Base-by-base conservation (phyloP, 2,329 filamentous ascomycete species). In the Tetracladium maxilliforme region DNA sequence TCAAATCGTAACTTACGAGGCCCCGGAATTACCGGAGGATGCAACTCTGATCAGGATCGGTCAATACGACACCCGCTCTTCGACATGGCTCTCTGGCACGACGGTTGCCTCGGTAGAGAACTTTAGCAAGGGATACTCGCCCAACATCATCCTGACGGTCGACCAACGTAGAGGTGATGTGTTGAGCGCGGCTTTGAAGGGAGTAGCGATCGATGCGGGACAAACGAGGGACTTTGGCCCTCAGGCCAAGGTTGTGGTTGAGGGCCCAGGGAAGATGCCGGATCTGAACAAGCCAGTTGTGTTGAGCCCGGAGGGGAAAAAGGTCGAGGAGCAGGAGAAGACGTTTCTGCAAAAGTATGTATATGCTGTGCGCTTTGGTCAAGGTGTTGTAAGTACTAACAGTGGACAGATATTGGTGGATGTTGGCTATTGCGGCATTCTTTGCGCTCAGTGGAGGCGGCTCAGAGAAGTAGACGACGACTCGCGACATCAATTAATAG, bases 341-440 rank as follows among this genome's bases (percentile, higher is more conserved):
- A 59, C 64, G 3, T 58, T 78, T 33, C 43, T 78, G 29, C 71
- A 77, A 48, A 77, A 73, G 71, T 76, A 56, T 39, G 63, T 57
- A 22, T 9, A 13, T 16, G 10, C 13, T 9, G 18, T 16, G 7
- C 14, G 14, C 8, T 22, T 21, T 15, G 6, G n/a, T 22, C n/a
- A 16, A 10, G 8, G 7, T 10, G 9, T n/a, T n/a, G n/a, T n/a
- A n/a, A n/a, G n/a, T 16, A 14, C n/a, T 20, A 16, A 14, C 19
- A 23, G 20, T 7, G 21, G 16, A 23, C 22, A 26, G 27, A 16
- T 21, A 24, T 21, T 30, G 22, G 23, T 23, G 23, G 23, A 22
- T 26, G n/a, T n/a, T n/a, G n/a, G n/a, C n/a, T n/a, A n/a, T n/a
- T n/a, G n/a, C n/a, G n/a, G n/a, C n/a, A n/a, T n/a, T n/a, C n/a